Base-by-base conservation (phyloP, 352 stramenopile genomes). In the Elongisporangium anandrum region DNA sequence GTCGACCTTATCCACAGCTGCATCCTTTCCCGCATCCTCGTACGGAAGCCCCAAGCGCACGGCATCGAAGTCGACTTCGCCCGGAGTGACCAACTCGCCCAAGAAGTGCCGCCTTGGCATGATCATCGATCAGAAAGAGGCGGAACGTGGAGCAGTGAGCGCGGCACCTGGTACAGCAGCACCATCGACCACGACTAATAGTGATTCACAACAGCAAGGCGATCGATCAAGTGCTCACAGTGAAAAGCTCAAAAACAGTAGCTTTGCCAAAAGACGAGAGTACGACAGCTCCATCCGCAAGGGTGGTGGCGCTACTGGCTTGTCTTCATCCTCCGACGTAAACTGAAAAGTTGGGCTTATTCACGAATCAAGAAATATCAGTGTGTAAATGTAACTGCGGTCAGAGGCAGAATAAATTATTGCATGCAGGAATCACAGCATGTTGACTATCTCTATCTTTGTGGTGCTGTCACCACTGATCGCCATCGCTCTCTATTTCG, bases 231-330 rank as follows among this genome's bases (percentile, higher is more conserved):
- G 24, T 34, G 24, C 7, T 19, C 9, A 59, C 16, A 21, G 60
- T 21, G 80, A 87, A 26, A 81, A 80, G 23, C 75, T 90, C 52
- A 88, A 86, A 57, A 82, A 81, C 50, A 90, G 81, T 57, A 90
- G 81, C 59, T 90, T 90, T 60, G 79, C 75, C 6, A 70, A 76
- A 24, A 69, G 81, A 47, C 80, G 81, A 64, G 81, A 90, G 62
- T 90, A 90, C 56, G 81, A 88, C 50, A 75, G 74, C n/a, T 63
- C 65, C 20, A 87, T 90, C 52, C 64, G 81, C 12, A 82, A 75
- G 65, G 66, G 61, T 23, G 59, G 50, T 52, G 64, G 56, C 50
- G 66, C 63, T 49, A 39, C 68, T 26, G 29, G 38, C 7, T 7
- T 34, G 24, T 7, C 24, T 7, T 34, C 24, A 7, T 34, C 24